Conservation (phyloP, 169 alveolate species). For the Cryptosporidium sp. region DNA sequence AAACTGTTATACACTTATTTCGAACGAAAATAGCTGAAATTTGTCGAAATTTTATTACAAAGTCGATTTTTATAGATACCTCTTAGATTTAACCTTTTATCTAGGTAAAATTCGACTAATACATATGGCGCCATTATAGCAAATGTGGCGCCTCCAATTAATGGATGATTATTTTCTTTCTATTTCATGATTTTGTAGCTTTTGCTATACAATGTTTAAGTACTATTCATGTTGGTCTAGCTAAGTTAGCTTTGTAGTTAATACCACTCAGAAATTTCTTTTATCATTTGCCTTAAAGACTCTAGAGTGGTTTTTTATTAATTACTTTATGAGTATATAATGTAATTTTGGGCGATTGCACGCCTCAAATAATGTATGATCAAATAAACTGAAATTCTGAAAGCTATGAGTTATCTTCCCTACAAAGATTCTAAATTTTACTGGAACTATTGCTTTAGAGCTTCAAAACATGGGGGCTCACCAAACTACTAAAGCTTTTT, state of each 20-base stretch:
- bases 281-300: not conserved
- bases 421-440: no score
- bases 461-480: not conserved
- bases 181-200: not conserved
- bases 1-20: not conserved
- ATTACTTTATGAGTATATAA: no score
- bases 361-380: not conserved
- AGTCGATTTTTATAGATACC: slow-evolving; percentile 4
- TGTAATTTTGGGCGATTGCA: no score
- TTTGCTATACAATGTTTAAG: no score
- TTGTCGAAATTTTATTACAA: not conserved
- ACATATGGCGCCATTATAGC: not conserved
- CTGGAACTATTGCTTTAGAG: not conserved
- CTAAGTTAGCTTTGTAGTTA: not conserved
- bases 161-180: not conserved
- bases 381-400: not conserved
- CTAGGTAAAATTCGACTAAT: slow-evolving; percentile 52
- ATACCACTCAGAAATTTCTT: not conserved
- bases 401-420: not conserved
- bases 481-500: not conserved
- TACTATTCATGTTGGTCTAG: no score
- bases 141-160: not conserved
- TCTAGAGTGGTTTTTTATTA: not conserved
- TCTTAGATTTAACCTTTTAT: slow-evolving; percentile 1
- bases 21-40: slow-evolving; percentile 2